Evolutionary conservation across 345 rosid genomes (phyloP), one percentile per base, ranked within the genome.

Genomic region (Ceriops zippeliana): DNA sequence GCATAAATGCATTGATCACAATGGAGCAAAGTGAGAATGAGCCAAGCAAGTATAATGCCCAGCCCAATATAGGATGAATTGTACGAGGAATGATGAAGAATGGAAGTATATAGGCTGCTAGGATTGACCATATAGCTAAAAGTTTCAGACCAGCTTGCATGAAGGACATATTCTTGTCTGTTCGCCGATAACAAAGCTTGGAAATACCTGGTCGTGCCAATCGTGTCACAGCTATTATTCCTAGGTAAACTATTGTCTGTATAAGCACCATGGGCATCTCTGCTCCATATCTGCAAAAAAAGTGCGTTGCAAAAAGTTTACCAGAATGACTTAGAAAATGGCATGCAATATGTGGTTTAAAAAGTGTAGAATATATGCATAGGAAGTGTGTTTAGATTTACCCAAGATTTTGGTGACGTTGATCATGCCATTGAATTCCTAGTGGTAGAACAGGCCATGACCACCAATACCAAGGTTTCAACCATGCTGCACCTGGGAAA

Each of bases 401-500:
- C 96, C 98, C 92, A 6, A 95, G 83, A 73, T 84, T 87, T 65
- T 79, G 80, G 62, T 76, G 86, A 37, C 99, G 96, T 65, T 68
- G 82, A 59, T 95, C 83, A 24, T 95, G 99, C 99, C 99, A 95
- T 31, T 77, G 76, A 27, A 90, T 58, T 53, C 99, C 97, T 58
- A 95, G 61, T 5, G 98, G 98, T 56, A 91, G 87, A 70, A 92
- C 97, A 42, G 99, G 98, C 93, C 96, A 95, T 37, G 99, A 86
- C 98, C 99, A 95, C 99, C 98, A 95, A 59, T 95, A 95, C 98
- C 99, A 95, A 66, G 99, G 99, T 73, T 95, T 95, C 85, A 92
- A 71, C 96, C 96, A 95, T 31, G 86, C 75, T 6, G 97, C 99
- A 79, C 99, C 86, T 1, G 99, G 99, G 79, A 88, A 95, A 22